Evolutionary conservation across 2,329 filamentous ascomycete species (phyloP).

Genomic region (Aspergillus carbonarius): DNA sequence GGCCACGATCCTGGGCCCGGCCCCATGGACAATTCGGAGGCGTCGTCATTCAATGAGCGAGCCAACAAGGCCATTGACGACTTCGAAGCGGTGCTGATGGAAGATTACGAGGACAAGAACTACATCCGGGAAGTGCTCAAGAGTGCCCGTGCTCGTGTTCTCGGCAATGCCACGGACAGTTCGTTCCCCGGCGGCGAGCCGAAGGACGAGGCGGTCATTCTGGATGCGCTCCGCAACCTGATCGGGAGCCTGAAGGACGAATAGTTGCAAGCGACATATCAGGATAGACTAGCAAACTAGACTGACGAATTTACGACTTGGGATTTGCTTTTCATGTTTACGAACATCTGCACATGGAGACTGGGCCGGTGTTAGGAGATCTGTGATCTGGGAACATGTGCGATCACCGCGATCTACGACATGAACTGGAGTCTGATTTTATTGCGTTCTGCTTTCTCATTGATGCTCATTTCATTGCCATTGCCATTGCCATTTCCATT

Average conservation of each 20-base stretch:
- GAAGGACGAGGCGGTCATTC: constrained; percentile 45
- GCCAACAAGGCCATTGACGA: constrained; percentile 47
- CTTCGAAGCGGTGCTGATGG: constrained; percentile 46
- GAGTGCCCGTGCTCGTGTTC: constrained; percentile 42
- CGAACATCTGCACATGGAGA: constrained; percentile 9
- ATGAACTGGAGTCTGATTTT: not conserved
- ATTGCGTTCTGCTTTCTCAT: constrained; percentile 5
- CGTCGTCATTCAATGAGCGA: constrained; percentile 40
- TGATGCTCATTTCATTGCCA: not conserved
- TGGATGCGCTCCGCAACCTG: constrained; percentile 41
- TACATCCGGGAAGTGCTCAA: constrained; percentile 46
- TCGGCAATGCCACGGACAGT: constrained; percentile 41
- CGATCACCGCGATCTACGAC: constrained; percentile 3
- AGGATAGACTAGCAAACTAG: not conserved
- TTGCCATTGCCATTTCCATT: constrained; percentile 6
- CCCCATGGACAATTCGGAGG: constrained; percentile 27
- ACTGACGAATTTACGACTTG: constrained; percentile 14
- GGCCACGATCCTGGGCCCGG: constrained; percentile 21
- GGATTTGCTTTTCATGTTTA: constrained; percentile 13
- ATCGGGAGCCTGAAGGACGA: constrained; percentile 41
- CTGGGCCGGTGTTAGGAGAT: constrained; percentile 14
- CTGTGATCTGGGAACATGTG: constrained; percentile 5
- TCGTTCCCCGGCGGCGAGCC: constrained; percentile 46
- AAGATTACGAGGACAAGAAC: constrained; percentile 47
- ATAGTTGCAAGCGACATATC: constrained; percentile 9